Conservation (phyloP, 1,284 basidiomycete species). For the Anthracocystis walkeri region DNA sequence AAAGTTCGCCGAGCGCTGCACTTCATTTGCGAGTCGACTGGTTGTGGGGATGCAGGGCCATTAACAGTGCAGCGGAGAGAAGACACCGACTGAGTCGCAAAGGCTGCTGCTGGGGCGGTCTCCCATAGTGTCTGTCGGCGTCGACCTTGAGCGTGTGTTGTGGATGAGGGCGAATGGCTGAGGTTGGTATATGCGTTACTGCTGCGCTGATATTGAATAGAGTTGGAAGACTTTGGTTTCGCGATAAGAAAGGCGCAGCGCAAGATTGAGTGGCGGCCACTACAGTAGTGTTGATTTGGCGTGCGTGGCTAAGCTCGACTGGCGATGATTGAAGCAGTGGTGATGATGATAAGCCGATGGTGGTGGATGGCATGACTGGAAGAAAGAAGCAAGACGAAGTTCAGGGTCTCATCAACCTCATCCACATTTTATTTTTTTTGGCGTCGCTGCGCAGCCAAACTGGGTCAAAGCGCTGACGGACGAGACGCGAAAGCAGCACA, state of each 20-base stretch:
- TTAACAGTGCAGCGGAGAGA: too few species aligned
- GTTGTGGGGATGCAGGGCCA: neutral
- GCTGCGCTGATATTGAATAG: neutral
- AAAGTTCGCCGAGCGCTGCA: neutral
- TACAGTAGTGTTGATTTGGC: neutral
- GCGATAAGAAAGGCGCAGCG: neutral
- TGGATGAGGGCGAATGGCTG: neutral
- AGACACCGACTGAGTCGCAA: neutral
- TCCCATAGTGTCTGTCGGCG: too few species aligned
- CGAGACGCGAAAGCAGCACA: neutral
- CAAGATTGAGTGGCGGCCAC: neutral
- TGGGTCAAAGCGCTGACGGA: neutral
- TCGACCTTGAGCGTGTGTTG: neutral
- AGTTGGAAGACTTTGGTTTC: neutral
- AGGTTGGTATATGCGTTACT: neutral
- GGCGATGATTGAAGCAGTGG: neutral
- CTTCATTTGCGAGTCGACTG: neutral
- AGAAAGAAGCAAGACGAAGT: neutral
- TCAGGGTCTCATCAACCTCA: conserved; percentile 13
- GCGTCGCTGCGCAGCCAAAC: neutral
- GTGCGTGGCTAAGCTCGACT: neutral
- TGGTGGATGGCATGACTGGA: neutral
- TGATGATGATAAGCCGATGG: neutral
- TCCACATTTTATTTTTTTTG: conserved; percentile 3
- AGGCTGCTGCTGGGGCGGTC: too few species aligned